Conservation (phyloP, 2,329 filamentous ascomycete genomes). For the Chaetomiaceae sp. region DNA sequence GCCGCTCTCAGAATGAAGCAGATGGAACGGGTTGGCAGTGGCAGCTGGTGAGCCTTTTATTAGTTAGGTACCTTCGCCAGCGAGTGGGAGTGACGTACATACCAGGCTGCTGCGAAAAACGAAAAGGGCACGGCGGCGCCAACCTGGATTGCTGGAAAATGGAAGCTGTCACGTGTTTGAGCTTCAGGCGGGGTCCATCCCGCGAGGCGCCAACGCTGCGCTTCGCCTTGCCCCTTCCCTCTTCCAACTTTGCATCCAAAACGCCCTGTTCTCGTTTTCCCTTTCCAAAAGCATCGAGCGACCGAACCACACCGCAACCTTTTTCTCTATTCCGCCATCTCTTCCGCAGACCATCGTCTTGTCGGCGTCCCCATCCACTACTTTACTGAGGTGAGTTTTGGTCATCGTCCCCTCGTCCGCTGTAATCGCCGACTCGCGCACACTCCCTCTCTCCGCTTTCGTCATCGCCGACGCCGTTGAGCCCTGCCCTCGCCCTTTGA, state of each 20-base stretch:
- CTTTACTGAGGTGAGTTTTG: constrained; percentile 20
- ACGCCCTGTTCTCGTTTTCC: constrained; percentile 21
- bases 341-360: constrained; percentile 3
- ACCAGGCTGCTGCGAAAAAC: too few relatives aligned
- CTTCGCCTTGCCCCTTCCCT: constrained; percentile 28
- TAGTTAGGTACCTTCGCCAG: too few relatives aligned
- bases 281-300: constrained; percentile 21
- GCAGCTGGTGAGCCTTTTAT: background rate
- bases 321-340: constrained; percentile 8
- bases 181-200: constrained; percentile 16
- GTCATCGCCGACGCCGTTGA: constrained; percentile 28
- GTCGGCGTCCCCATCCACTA: constrained; percentile 10
- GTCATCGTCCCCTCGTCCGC: constrained; percentile 14
- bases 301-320: constrained; percentile 15
- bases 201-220: too few relatives aligned
- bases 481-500: constrained; percentile 11
- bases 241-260: constrained; percentile 30
- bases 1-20: background rate
- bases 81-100: too few relatives aligned
- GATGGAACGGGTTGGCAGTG: too few relatives aligned
- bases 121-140: too few relatives aligned
- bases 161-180: constrained; percentile 22
- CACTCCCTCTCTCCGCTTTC: constrained; percentile 24
- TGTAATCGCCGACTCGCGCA: constrained; percentile 14
- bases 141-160: too few relatives aligned